A percentile compares a stretch with the other conserved stretches of the same genome.
phyloP scores from a whole-genome alignment of 2,329 filamentous ascomycete genomes.

The Aspergillus japonicus region DNA sequence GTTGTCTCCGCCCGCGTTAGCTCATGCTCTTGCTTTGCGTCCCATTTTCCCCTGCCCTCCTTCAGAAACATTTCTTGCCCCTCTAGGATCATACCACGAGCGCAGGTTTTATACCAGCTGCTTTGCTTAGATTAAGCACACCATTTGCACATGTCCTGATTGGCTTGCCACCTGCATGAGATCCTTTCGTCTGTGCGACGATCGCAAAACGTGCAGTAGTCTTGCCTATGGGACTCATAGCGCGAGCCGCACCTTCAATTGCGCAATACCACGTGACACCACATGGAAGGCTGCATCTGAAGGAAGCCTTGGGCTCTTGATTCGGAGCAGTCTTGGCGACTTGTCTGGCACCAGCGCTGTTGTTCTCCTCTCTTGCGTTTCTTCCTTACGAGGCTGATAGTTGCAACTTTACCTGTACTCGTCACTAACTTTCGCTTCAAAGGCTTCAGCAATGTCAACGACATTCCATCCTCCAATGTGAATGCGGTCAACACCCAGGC shows the following conservation, averaged over 20 bases:
- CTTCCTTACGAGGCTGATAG: neutral
- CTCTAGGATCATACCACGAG: conserved; percentile 17
- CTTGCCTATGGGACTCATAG: conserved; percentile 14
- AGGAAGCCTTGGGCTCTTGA: neutral
- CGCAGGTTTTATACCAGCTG: conserved; percentile 12
- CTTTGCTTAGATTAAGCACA: conserved; percentile 12
- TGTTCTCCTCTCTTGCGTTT: neutral
- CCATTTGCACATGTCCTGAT: conserved; percentile 16
- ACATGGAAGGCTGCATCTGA: neutral
- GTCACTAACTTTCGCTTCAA: conserved; percentile 20
- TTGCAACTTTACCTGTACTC: neutral
- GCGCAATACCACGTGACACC: conserved; percentile 38
- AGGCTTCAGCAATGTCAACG: conserved; percentile 34
- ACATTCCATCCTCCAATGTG: conserved; percentile 31
- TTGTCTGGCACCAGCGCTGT: neutral
- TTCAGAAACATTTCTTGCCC: neutral
- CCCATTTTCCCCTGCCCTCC: neutral
- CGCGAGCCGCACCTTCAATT: conserved; percentile 29
- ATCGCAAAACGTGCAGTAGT: conserved; percentile 22
- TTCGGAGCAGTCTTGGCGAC: neutral
- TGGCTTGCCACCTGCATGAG: conserved; percentile 14
- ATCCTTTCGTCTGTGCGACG: conserved; percentile 12
- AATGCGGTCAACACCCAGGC: conserved; percentile 25
- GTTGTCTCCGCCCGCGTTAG: neutral
- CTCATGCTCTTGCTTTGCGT: neutral